Evolutionary conservation across 345 rosid genomes (phyloP), one percentile per base, ranked within the genome.

Genomic region (Acer yangbiense): DNA sequence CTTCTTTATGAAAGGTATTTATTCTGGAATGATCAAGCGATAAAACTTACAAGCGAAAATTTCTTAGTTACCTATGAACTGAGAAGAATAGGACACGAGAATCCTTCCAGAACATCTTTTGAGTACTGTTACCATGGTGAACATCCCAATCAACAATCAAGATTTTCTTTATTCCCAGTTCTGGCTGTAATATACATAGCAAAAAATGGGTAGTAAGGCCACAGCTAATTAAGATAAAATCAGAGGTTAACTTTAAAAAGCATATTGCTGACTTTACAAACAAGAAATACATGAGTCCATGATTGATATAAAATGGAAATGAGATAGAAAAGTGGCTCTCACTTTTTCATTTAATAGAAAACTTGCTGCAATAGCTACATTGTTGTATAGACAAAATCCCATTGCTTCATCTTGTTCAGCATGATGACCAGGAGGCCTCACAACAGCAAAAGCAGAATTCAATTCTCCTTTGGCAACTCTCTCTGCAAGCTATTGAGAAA

Each of bases 391-490:
- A 88, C 99, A 96, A 78, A 94, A 94, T 14, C 99, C 99, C 98
- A 94, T 90, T 3, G 97, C 89, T 85, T 90, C 84, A 84, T 92
- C 81, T 62, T 81, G 81, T 78, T 94, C 99, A 29, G 99, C 98
- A 90, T 96, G 99, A 82, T 96, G 99, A 6, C 99, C 99, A n/a
- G 99, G 98, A n/a, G 99, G 99, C 84, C 99, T 89, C 73, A 96
- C 94, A 82, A 96, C 83, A 62, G 98, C 97, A 79, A 89, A 95
- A 35, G 90, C 98, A 83, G 92, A 89, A 81, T 89, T 82, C 83
- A 94, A 54, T 71, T 96, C 97, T 65, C 97, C 94, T 81, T 83
- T 85, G 23, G 99, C 97, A 81, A 94, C 98, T 85, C 81, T 88
- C 76, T 91, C 93, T 25, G 90, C 87, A 58, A 86, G 84, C 99